These are phyloP conservation scores for Talaromyces sp. DNA, from an alignment of 2,329 filamentous ascomycete species.

Conservation along the genomic window DNA sequence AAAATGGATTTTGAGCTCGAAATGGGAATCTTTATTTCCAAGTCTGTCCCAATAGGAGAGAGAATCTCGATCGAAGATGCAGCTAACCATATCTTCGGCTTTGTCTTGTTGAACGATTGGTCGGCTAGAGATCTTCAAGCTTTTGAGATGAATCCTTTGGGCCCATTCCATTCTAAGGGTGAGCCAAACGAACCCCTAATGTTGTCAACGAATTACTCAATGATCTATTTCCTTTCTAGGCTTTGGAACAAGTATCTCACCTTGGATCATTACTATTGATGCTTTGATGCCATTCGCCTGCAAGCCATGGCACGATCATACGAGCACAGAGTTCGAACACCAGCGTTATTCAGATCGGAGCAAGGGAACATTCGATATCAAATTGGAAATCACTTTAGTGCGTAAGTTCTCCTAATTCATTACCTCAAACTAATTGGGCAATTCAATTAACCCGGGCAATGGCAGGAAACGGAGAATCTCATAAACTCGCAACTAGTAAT, in stretches of 20 bases:
- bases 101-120: conserved; percentile 65
- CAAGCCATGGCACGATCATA: conserved; percentile 22
- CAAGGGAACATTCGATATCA: conserved; percentile 5
- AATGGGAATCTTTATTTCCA: conserved; percentile 48
- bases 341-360: conserved; percentile 7
- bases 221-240: conserved; percentile 28
- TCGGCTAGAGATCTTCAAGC: conserved; percentile 55
- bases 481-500: conserved; percentile 15
- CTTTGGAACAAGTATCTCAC: conserved; percentile 60
- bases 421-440: too few species aligned
- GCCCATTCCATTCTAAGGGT: conserved; percentile 60
- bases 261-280: conserved; percentile 62
- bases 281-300: conserved; percentile 48
- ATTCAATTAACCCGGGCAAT: not conserved
- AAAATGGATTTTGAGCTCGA: conserved; percentile 46
- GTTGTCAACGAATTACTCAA: not conserved
- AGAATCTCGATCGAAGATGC: conserved; percentile 49
- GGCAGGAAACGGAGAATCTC: conserved; percentile 5
- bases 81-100: conserved; percentile 61
- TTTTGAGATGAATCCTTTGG: conserved; percentile 61
- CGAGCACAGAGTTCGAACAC: conserved; percentile 9
- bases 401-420: not conserved
- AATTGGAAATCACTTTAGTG: not conserved
- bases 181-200: not conserved
- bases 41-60: conserved; percentile 39